Base-by-base conservation (phyloP, 192 early-diverging fungal species). In the Linnemannia hyalina region DNA sequence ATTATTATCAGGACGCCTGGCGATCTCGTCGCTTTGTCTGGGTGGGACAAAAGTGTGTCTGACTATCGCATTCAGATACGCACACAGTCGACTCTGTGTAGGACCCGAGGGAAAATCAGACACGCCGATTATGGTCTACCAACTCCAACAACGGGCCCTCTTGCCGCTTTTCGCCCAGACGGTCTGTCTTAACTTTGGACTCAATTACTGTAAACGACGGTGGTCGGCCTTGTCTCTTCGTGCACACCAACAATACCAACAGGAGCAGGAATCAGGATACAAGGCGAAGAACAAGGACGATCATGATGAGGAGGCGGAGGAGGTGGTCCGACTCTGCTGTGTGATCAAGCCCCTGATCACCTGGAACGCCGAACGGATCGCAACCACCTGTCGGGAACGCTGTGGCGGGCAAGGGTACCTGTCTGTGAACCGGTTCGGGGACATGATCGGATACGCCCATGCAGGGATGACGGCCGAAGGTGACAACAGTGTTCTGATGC, bases 381-480 rank as follows among this genome's bases (percentile, higher is more conserved):
- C 93, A 73, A 92, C 93, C 9, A 92, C 91, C 36, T 90, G 90
- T 74, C 90, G 94, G 44, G 94, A 95, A 80, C 88, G 94, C 44
- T 95, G 94, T 75, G 94, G 94, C 63, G 93, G 94, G 8, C 92
- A 93, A 82, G 94, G 94, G 8, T 95, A 95, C 88, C 82, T 95
- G 26, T 80, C 86, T 18, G 80, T 89, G 78, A 94, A 95, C 80
- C 83, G 92, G 75, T 88, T 95, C 68, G 93, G 91, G 23, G 76
- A 88, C 22, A 85, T 85, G 73, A 91, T 95, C 82, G 94, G 93
- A 3, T 94, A 94, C 68, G 87, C 93, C 18, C 94, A 95, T 83
- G 93, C 94, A 18, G 93, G 94, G 52, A 95, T 94, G 87, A 93
- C 94, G 20, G 94, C 94, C 44, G 94, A 95, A 83, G 94, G 94